These are phyloP conservation scores for Metschnikowia kofuensis DNA, from an alignment of 805 yeast genomes.

Conservation along the genomic window DNA sequence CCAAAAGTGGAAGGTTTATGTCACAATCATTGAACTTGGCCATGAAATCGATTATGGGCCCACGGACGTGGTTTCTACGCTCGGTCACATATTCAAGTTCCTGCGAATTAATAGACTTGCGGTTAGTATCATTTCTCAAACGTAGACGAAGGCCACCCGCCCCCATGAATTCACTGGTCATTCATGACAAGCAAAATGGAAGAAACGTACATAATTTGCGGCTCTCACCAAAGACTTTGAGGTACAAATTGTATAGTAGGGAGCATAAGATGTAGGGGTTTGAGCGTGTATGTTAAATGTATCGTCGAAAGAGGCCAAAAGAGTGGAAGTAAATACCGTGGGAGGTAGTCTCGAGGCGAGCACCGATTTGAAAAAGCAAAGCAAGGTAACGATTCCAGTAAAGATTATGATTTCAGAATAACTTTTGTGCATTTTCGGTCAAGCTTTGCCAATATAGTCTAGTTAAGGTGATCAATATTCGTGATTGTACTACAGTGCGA, in stretches of 20 bases:
- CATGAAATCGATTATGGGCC: conserved; percentile 28
- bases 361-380: neutral
- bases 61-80: conserved; percentile 29
- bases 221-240: conserved; percentile 9
- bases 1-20: neutral
- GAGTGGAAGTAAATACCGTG: conserved; percentile 2
- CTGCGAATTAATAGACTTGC: conserved; percentile 7
- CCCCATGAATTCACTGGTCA: neutral
- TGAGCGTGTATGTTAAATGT: conserved; percentile 1
- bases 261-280: conserved; percentile 11
- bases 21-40: conserved; percentile 9
- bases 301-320: conserved; percentile 4
- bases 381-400: neutral
- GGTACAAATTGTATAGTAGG: conserved; percentile 13
- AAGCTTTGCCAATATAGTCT: neutral
- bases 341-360: conserved; percentile 3
- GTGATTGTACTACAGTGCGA: conserved; percentile 1
- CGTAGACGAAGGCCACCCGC: neutral
- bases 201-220: conserved; percentile 12
- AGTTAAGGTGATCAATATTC: neutral
- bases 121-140: neutral
- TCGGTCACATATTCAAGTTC: conserved; percentile 27
- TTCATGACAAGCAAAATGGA: neutral
- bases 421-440: neutral
- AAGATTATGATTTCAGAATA: too few relatives aligned